Evolutionary conservation across 192 early-diverging fungal species (phyloP), one percentile per base, ranked within the genome.

Genomic region (Coemansia furcata): DNA sequence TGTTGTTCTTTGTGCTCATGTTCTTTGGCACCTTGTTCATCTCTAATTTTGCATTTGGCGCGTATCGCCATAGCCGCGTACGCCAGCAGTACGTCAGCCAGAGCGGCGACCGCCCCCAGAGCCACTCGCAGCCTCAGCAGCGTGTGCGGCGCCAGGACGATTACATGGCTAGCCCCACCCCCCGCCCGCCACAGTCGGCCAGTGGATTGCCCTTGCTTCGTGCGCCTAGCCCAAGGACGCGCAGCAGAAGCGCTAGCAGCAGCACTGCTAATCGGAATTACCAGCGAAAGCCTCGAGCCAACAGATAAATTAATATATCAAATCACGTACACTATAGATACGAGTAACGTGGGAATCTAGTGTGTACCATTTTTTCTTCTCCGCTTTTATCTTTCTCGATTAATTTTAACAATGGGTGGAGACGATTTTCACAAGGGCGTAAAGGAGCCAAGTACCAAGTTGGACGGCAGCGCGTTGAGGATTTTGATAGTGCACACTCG

Each of bases 401-500:
- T 52, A 7, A 52, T 12, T 54, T 3, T 43, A 50, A 62, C 35
- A 30, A 78, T 78, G 69, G 73, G 74, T 60, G 76, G 76, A 35
- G 80, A 84, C 76, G 83, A 86, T 33, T 92, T 92, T 69, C 83
- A 85, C 76, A 92, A 94, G 76, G 92, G 92, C 54, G 86, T 92
- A 57, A 84, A 88, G 65, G 77, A 84, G 26, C 66, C 89, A 8
- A 54, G 62, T 14, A 67, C 73, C 29, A 65, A 67, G 59, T 80
- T 91, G 15, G 89, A 94, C 52, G 92, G 91, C 43, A 86, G 84
- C 17, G 44, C 37, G 7, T 85, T 93, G 35, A 87, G 87, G 61
- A 73, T 94, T 32, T 85, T 92, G 49, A 91, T 94, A 44, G 91
- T 98, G 43, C 96, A 94, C 73, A 93, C 97, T 15, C 91, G 96